Evolutionary conservation across 805 yeast species (phyloP).

Genomic region (Spathaspora passalidarum): DNA sequence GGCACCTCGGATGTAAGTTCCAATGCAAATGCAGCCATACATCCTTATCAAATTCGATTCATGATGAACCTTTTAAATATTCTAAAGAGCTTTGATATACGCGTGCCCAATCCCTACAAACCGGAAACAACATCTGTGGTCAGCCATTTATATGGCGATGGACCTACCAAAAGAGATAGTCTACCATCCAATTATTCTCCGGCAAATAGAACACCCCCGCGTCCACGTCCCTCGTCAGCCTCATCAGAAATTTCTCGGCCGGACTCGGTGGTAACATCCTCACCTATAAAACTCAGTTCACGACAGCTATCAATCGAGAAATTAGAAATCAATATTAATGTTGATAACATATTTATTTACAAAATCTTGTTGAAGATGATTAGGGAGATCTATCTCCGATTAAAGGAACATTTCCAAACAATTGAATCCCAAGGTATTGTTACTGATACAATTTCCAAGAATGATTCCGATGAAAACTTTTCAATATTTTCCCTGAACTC

Average conservation of each 20-base stretch:
- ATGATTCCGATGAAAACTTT: slow-evolving; percentile 16
- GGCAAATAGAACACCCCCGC: neutral
- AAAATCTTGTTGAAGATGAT: slow-evolving; percentile 32
- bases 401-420: slow-evolving; percentile 21
- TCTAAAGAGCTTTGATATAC: slow-evolving; percentile 41
- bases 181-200: neutral
- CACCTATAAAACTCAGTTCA: slow-evolving; percentile 40
- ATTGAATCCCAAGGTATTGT: neutral
- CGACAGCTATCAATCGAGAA: slow-evolving; percentile 42
- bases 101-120: slow-evolving; percentile 10
- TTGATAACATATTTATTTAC: slow-evolving; percentile 38
- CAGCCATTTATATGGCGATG: neutral
- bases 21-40: slow-evolving; percentile 11
- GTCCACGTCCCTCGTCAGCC: neutral
- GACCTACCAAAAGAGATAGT: slow-evolving; percentile 1
- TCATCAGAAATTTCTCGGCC: neutral
- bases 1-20: slow-evolving; percentile 2
- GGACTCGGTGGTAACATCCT: slow-evolving; percentile 13
- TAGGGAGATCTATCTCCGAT: slow-evolving; percentile 21
- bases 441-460: neutral
- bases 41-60: slow-evolving; percentile 31
- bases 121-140: neutral
- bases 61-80: slow-evolving; percentile 29
- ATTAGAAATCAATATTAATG: slow-evolving; percentile 39
- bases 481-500: slow-evolving; percentile 37